Evolutionary conservation across 345 rosid species (phyloP).

Genomic region (Limnanthes douglasii): DNA sequence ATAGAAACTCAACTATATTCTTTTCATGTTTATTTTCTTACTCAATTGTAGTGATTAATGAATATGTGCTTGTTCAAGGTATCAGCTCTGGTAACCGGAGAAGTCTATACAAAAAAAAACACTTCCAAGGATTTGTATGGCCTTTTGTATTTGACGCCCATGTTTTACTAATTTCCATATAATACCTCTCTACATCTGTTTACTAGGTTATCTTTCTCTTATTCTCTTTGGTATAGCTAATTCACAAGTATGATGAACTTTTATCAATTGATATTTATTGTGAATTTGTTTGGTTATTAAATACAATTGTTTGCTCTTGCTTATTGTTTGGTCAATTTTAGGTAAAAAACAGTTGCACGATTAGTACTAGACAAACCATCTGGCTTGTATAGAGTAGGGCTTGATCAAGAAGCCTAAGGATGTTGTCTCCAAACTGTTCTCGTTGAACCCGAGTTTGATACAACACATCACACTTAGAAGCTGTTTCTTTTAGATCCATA

Average conservation of each 20-base stretch:
- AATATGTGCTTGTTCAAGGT: constrained; percentile 30
- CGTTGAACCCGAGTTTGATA: constrained; percentile 65
- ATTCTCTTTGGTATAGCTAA: neutral
- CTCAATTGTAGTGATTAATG: no score
- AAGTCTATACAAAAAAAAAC: constrained; percentile 61
- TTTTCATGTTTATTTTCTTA: no score
- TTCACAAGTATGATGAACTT: no score
- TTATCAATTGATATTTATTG: no score
- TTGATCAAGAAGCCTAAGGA: constrained; percentile 51
- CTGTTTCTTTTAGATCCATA: constrained; percentile 41
- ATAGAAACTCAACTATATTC: no score
- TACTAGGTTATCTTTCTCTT: neutral
- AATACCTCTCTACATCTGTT: constrained; percentile 8
- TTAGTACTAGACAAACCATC: no score
- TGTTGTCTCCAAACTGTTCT: constrained; percentile 54
- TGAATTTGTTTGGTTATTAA: no score
- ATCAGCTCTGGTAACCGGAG: constrained; percentile 83
- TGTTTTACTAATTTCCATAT: constrained; percentile 52
- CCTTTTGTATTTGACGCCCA: constrained; percentile 72
- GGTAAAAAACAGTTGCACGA: constrained; percentile 8
- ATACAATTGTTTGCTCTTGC: no score
- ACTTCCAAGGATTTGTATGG: constrained; percentile 71
- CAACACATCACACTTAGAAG: constrained; percentile 45
- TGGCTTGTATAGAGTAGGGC: constrained; percentile 38
- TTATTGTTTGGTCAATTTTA: no score